Conservation (phyloP, 2,329 filamentous ascomycete species). For the Pseudogymnoascus sp. region DNA sequence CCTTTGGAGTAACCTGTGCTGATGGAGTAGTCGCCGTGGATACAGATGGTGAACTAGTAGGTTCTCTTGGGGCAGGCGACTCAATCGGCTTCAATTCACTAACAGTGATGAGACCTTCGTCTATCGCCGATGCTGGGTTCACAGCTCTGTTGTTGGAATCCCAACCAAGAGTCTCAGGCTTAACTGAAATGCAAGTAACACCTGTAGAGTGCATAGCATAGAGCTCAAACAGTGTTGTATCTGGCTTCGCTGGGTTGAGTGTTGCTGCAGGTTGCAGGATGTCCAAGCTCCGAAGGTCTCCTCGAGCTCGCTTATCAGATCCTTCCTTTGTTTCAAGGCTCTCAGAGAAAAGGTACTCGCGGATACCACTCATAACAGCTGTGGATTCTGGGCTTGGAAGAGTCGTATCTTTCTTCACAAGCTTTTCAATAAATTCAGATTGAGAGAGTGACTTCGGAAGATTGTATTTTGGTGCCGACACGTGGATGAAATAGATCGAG, state of each 20-base stretch:
- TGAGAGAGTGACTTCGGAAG: slow-evolving; percentile 72
- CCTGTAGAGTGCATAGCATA: slow-evolving; percentile 98
- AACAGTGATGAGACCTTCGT: slow-evolving; percentile 67
- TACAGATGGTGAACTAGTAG: background rate
- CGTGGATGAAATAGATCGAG: slow-evolving; percentile 92
- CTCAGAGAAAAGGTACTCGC: slow-evolving; percentile 78
- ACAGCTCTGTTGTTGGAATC: slow-evolving; percentile 83
- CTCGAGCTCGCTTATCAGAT: slow-evolving; percentile 49
- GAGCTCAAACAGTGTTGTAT: slow-evolving; percentile 79
- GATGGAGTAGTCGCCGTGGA: background rate
- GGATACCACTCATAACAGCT: slow-evolving; percentile 92
- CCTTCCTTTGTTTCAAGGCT: slow-evolving; percentile 5
- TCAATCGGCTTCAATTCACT: slow-evolving; percentile 51
- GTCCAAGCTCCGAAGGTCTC: slow-evolving; percentile 80
- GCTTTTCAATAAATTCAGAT: slow-evolving; percentile 74
- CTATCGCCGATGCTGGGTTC: slow-evolving; percentile 66
- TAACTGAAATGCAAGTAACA: slow-evolving; percentile 82
- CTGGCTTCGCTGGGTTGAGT: slow-evolving; percentile 56
- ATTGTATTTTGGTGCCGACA: slow-evolving; percentile 90
- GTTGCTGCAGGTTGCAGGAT: slow-evolving; percentile 67
- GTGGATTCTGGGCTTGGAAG: slow-evolving; percentile 86
- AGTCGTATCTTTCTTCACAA: slow-evolving; percentile 63
- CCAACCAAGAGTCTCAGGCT: slow-evolving; percentile 87
- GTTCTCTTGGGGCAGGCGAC: slow-evolving; percentile 29
- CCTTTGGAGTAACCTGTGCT: slow-evolving; percentile 16